These are phyloP conservation scores for Mycoemilia scoparia DNA, from an alignment of 192 early-diverging fungal genomes.

Conservation along the genomic window DNA sequence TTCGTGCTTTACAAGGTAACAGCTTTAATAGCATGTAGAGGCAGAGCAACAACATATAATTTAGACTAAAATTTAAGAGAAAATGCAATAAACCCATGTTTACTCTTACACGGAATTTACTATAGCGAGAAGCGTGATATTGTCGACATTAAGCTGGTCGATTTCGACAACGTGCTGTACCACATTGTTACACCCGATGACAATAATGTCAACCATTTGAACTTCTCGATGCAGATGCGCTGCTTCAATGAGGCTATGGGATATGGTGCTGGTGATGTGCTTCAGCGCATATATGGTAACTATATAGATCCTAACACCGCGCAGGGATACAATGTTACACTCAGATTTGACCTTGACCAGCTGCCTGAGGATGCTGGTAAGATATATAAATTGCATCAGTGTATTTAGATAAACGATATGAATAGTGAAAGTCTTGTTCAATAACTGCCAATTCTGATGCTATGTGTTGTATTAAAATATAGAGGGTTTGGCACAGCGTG, in stretches of 20 bases:
- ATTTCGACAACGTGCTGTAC: constrained; percentile 95
- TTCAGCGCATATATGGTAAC: constrained; percentile 64
- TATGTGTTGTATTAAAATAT: no score
- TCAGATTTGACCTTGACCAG: constrained; percentile 63
- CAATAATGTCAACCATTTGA: constrained; percentile 29
- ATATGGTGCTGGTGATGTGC: constrained; percentile 72
- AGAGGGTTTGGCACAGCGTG: constrained; percentile 58
- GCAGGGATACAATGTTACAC: constrained; percentile 60
- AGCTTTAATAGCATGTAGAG: background rate
- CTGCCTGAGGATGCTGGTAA: constrained; percentile 58
- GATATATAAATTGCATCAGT: background rate
- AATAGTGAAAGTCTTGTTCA: no score
- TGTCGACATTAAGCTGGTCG: constrained; percentile 66
- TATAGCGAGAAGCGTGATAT: constrained; percentile 44
- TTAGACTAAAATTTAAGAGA: background rate
- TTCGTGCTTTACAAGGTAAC: constrained; percentile 32
- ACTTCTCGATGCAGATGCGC: constrained; percentile 64
- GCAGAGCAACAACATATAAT: background rate
- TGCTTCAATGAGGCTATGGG: constrained; percentile 63
- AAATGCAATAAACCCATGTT: background rate
- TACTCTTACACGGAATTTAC: constrained; percentile 1
- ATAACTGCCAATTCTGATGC: no score
- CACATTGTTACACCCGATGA: constrained; percentile 44
- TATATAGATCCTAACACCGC: constrained; percentile 37
- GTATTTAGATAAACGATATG: no score